Conservation (phyloP, 305 asterid species). For the Fraxinus ornus region DNA sequence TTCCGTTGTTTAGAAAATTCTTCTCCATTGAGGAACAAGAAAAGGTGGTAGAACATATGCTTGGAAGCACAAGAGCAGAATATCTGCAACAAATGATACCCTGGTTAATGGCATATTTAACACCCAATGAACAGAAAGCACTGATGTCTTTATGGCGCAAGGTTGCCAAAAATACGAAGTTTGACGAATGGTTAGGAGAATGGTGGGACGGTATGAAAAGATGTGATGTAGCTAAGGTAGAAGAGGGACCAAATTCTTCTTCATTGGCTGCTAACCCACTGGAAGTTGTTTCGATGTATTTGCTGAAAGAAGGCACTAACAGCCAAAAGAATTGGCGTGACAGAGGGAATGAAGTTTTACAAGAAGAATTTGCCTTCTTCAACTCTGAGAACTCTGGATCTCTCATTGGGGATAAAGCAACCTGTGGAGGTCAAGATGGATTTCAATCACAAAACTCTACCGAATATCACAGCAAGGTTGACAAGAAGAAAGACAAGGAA, state of each 20-base stretch:
- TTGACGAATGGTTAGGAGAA: slow-evolving; percentile 78
- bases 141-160: slow-evolving; percentile 66
- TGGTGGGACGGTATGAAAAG: slow-evolving; percentile 79
- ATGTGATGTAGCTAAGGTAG: slow-evolving; percentile 36
- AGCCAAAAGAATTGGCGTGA: slow-evolving; percentile 27
- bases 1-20: slow-evolving; percentile 57
- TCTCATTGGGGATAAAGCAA: slow-evolving; percentile 33
- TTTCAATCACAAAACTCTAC: slow-evolving; percentile 31
- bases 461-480: slow-evolving; percentile 31
- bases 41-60: slow-evolving; percentile 70
- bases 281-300: slow-evolving; percentile 61
- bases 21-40: slow-evolving; percentile 80
- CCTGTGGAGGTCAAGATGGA: slow-evolving; percentile 30
- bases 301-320: slow-evolving; percentile 40
- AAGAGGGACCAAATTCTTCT: slow-evolving; percentile 40
- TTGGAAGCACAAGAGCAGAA: slow-evolving; percentile 67
- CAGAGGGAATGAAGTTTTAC: slow-evolving; percentile 27
- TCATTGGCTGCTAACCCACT: slow-evolving; percentile 49
- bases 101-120: slow-evolving; percentile 71
- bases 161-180: slow-evolving; percentile 59
- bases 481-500: slow-evolving; percentile 42
- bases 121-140: slow-evolving; percentile 54
- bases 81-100: slow-evolving; percentile 67
- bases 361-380: slow-evolving; percentile 21
- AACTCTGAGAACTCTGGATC: slow-evolving; percentile 28